Evolutionary conservation across 2,329 filamentous ascomycete species (phyloP).

Genomic region (Paraphaeosphaeria sporulosa): DNA sequence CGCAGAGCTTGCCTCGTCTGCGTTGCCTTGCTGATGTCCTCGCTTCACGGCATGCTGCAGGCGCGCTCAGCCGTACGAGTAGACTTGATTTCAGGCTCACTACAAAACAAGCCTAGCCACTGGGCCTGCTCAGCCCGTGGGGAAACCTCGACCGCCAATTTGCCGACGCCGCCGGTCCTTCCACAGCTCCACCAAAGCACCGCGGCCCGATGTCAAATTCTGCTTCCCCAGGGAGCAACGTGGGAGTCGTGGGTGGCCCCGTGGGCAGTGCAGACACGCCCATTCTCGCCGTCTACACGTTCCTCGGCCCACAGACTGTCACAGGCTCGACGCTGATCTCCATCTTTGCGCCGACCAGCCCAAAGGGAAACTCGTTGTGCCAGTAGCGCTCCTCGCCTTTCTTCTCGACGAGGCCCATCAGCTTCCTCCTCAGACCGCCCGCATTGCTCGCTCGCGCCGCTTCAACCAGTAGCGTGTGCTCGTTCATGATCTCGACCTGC

Average conservation of each 20-base stretch:
- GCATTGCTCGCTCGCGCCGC: slow-evolving; percentile 27
- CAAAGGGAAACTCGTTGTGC: slow-evolving; percentile 32
- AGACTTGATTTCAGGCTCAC: not conserved
- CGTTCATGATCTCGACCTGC: slow-evolving; percentile 35
- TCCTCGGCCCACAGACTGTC: slow-evolving; percentile 36
- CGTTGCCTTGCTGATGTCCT: not conserved
- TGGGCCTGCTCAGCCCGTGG: not conserved
- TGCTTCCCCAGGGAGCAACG: not conserved
- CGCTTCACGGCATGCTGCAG: not conserved
- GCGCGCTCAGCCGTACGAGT: too few relatives aligned
- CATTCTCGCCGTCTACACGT: slow-evolving; percentile 23
- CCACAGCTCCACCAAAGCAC: not conserved
- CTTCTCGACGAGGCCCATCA: slow-evolving; percentile 17
- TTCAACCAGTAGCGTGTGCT: slow-evolving; percentile 18
- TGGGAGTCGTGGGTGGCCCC: not conserved
- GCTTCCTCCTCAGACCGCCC: slow-evolving; percentile 22
- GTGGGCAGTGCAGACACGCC: not conserved
- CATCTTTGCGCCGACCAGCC: slow-evolving; percentile 26
- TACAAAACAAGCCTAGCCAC: not conserved
- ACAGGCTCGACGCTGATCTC: slow-evolving; percentile 34
- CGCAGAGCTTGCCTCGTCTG: too few relatives aligned
- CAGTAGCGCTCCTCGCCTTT: slow-evolving; percentile 24
- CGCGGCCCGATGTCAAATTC: not conserved
- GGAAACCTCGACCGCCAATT: not conserved
- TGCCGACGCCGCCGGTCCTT: not conserved